Evolutionary conservation across 306 rosid genomes (phyloP).

Genomic region (Ormosia emarginata): DNA sequence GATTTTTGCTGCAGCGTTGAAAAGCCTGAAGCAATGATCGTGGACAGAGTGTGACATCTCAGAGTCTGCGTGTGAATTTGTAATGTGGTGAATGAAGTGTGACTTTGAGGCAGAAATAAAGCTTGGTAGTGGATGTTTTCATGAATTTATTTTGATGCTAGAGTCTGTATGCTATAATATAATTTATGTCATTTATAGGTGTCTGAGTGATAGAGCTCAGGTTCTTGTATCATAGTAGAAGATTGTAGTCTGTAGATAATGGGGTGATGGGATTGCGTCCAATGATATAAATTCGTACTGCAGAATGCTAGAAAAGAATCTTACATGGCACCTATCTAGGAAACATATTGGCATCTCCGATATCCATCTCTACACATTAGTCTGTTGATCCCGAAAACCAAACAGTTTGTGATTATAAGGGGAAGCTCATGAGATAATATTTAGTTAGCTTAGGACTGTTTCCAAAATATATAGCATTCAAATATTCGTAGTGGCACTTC

Average conservation of each 20-base stretch:
- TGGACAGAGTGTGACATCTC: slow-evolving; percentile 9
- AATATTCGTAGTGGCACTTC: too few relatives aligned
- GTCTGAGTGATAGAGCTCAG: slow-evolving; percentile 7
- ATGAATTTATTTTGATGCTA: neutral
- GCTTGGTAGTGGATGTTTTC: slow-evolving; percentile 10
- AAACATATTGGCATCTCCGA: neutral
- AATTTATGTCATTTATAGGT: neutral
- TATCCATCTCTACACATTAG: neutral
- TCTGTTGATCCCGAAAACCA: neutral
- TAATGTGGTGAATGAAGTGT: slow-evolving; percentile 4
- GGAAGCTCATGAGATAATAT: neutral
- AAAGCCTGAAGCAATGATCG: slow-evolving; percentile 36
- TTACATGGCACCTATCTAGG: neutral
- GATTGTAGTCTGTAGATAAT: neutral
- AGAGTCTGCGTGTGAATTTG: neutral
- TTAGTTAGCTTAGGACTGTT: neutral
- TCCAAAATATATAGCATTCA: too few relatives aligned
- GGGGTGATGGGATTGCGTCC: neutral
- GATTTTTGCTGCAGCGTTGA: slow-evolving; percentile 53
- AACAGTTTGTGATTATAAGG: neutral
- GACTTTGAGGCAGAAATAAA: neutral
- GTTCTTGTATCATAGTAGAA: slow-evolving; percentile 8
- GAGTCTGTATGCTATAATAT: neutral
- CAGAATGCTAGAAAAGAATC: neutral
- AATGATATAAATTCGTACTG: neutral